phyloP scores from a whole-genome alignment of 1,139 yeast genomes.

The Hemisphaericaspora xylanilytica region DNA sequence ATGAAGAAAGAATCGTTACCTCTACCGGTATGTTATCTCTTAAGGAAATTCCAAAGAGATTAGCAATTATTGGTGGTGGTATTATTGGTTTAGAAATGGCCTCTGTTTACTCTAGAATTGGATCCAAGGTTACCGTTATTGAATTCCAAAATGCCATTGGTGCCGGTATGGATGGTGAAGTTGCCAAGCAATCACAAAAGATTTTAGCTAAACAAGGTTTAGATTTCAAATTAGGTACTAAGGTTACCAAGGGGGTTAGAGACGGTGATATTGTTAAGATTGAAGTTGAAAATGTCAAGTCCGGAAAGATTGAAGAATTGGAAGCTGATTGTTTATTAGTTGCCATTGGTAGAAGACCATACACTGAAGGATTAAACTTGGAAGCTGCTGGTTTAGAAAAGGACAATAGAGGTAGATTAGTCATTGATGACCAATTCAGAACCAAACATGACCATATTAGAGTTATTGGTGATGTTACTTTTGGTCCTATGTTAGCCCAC shows the following conservation, averaged over 20 bases:
- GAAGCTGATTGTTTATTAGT: slow-evolving; percentile 93
- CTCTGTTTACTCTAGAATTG: slow-evolving; percentile 93
- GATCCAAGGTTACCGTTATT: slow-evolving; percentile 90
- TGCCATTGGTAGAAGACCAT: slow-evolving; percentile 99
- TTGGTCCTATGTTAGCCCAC: slow-evolving; percentile 99
- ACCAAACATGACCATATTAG: slow-evolving; percentile 92
- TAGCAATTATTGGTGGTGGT: slow-evolving; percentile 98
- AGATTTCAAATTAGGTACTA: slow-evolving; percentile 88
- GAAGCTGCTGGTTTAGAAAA: slow-evolving; percentile 87
- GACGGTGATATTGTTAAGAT: slow-evolving; percentile 85
- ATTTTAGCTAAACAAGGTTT: slow-evolving; percentile 92
- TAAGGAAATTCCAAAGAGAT: slow-evolving; percentile 84
- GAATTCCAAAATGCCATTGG: slow-evolving; percentile 92
- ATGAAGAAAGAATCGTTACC: slow-evolving; percentile 95
- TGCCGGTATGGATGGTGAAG: slow-evolving; percentile 95
- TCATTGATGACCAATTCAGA: slow-evolving; percentile 90
- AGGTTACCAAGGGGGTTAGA: slow-evolving; percentile 83
- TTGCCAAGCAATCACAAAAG: slow-evolving; percentile 85
- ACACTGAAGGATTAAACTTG: slow-evolving; percentile 83
- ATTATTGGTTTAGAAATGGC: slow-evolving; percentile 99
- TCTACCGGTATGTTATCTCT: slow-evolving; percentile 90
- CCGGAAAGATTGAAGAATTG: slow-evolving; percentile 73
- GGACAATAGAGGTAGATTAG: slow-evolving; percentile 89
- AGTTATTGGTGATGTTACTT: slow-evolving; percentile 97
- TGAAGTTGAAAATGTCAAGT: slow-evolving; percentile 86